These are phyloP conservation scores for Madurella mycetomatis DNA, from an alignment of 2,329 filamentous ascomycete species.

Conservation along the genomic window DNA sequence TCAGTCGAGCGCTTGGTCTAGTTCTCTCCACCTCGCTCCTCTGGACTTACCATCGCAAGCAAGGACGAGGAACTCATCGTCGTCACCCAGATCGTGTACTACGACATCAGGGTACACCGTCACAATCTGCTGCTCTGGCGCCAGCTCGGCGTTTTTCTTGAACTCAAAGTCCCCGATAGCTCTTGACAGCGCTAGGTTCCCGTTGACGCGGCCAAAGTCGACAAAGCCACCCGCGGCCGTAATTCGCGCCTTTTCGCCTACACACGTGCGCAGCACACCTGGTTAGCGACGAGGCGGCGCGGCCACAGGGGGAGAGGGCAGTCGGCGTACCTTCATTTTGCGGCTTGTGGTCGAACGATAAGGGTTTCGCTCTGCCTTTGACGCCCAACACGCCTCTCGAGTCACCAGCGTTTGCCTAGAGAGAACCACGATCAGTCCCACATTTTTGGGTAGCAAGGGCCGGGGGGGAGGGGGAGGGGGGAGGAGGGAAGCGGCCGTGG, in stretches of 20 bases:
- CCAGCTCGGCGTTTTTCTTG: slow-evolving; percentile 96
- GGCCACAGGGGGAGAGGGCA: not conserved
- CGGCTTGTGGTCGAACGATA: slow-evolving; percentile 99
- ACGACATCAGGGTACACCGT: slow-evolving; percentile 95
- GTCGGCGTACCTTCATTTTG: slow-evolving; percentile 78
- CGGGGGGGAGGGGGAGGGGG: slow-evolving; percentile 4
- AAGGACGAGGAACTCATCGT: slow-evolving; percentile 93
- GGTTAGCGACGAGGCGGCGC: slow-evolving; percentile 15
- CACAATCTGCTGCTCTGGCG: slow-evolving; percentile 98
- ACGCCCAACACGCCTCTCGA: slow-evolving; percentile 92
- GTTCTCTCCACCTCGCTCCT: not conserved
- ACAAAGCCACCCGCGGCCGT: slow-evolving; percentile 95
- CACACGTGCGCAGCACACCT: slow-evolving; percentile 8
- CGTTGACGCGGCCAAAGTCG: slow-evolving; percentile 97
- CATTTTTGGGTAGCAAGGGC: not conserved
- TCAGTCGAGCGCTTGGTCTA: not conserved
- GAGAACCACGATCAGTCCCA: not conserved
- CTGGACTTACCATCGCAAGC: slow-evolving; percentile 76
- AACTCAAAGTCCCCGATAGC: slow-evolving; percentile 99
- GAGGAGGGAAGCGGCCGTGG: not conserved
- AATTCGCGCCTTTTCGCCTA: slow-evolving; percentile 93
- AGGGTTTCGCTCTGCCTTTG: slow-evolving; percentile 92
- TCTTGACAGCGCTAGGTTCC: slow-evolving; percentile 91
- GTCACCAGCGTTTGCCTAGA: slow-evolving; percentile 91
- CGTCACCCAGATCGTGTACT: slow-evolving; percentile 80